Evolutionary conservation across 352 stramenopile species (phyloP).

Genomic region (Phytophthora palmivora): DNA sequence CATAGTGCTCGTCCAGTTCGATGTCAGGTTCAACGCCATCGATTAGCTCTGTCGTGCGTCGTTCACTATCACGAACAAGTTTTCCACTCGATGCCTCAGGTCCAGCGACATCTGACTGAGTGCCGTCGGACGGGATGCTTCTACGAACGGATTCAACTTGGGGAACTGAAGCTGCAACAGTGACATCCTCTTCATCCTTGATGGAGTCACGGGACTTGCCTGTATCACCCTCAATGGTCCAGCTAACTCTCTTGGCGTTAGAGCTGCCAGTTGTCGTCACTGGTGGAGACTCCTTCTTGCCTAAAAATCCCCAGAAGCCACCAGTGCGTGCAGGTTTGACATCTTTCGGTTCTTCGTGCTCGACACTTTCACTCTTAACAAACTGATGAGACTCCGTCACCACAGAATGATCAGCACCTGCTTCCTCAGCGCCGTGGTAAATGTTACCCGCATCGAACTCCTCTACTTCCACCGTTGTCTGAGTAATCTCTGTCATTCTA

Average conservation of each 20-base stretch:
- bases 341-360: conserved; percentile 5
- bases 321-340: conserved; percentile 3
- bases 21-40: conserved; percentile 37
- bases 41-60: conserved; percentile 40
- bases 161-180: not conserved
- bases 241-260: not conserved
- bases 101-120: conserved; percentile 2
- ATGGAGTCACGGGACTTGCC: not conserved
- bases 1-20: conserved; percentile 36
- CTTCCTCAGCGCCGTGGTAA: not conserved
- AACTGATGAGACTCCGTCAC: conserved; percentile 6
- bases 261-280: too few relatives aligned
- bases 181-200: not conserved
- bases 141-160: conserved; percentile 17
- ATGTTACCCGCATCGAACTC: conserved; percentile 2
- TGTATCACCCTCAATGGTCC: conserved; percentile 6
- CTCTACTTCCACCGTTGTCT: conserved; percentile 22
- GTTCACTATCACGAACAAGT: conserved; percentile 35
- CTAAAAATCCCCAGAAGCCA: conserved; percentile 29
- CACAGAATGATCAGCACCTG: conserved; percentile 2
- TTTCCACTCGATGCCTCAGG: conserved; percentile 7
- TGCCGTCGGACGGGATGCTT: conserved; percentile 14
- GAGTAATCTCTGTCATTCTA: conserved; percentile 12
- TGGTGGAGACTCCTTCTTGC: conserved; percentile 22
- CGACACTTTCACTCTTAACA: conserved; percentile 13